phyloP scores from a whole-genome alignment of 2,329 filamentous ascomycete species.

The Calonectria montana region DNA sequence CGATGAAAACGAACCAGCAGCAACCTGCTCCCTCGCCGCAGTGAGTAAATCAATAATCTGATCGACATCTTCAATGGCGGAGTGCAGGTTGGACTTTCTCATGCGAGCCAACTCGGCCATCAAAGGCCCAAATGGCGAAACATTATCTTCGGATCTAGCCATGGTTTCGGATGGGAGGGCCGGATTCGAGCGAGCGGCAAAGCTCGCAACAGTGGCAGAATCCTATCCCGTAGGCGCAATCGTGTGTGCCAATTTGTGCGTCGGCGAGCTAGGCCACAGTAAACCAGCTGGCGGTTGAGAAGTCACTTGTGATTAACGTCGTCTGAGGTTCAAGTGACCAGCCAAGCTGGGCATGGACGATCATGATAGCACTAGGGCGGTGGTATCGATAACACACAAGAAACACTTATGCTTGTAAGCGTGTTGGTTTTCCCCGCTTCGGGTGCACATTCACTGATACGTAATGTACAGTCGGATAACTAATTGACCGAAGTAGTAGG shows the following conservation, averaged over 20 bases:
- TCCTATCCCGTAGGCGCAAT: neutral
- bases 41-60: slow-evolving; percentile 82
- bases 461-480: neutral
- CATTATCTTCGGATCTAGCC: slow-evolving; percentile 49
- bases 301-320: slow-evolving; percentile 32
- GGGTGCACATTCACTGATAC: neutral
- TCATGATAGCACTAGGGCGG: slow-evolving; percentile 26
- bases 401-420: slow-evolving; percentile 34
- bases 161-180: slow-evolving; percentile 36
- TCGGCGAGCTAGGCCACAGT: neutral
- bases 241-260: neutral
- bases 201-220: neutral
- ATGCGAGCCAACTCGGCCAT: slow-evolving; percentile 81
- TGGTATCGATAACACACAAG: slow-evolving; percentile 38
- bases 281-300: neutral
- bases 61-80: slow-evolving; percentile 84
- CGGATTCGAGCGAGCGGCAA: neutral
- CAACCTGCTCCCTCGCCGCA: slow-evolving; percentile 78
- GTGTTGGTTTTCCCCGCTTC: slow-evolving; percentile 17
- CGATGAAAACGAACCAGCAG: slow-evolving; percentile 63
- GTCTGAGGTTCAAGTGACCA: slow-evolving; percentile 32
- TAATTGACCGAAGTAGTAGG: neutral
- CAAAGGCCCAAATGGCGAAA: slow-evolving; percentile 65
- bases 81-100: slow-evolving; percentile 73
- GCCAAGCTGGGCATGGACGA: slow-evolving; percentile 20